phyloP scores from a whole-genome alignment of 768 basidiomycete genomes.

The Suillus spraguei region DNA sequence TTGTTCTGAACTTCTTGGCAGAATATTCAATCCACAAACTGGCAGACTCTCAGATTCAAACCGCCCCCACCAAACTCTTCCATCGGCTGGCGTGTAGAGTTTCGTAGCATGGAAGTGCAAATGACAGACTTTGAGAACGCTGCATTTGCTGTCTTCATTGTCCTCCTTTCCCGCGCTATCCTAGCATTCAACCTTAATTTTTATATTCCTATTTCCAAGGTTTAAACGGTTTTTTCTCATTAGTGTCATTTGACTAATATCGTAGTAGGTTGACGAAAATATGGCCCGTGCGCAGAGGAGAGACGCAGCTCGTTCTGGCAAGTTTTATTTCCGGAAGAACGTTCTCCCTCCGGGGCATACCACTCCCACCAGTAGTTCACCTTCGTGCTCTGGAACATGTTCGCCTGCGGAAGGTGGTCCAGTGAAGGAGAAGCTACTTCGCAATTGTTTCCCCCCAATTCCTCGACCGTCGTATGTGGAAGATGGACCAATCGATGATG shows the following conservation, averaged over 20 bases:
- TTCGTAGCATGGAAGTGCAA: conserved; percentile 98
- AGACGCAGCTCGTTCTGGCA: conserved; percentile 71
- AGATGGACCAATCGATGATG: conserved; percentile 66
- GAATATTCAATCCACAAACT: conserved; percentile 99
- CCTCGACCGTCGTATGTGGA: conserved; percentile 49
- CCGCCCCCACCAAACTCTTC: conserved; percentile 91
- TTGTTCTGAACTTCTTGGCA: conserved; percentile 31
- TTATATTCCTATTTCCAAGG: conserved; percentile 97
- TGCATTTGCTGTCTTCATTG: conserved; percentile 92
- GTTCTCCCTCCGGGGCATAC: conserved; percentile 62
- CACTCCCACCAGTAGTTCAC: conserved; percentile 40
- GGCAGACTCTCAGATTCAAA: conserved; percentile 99
- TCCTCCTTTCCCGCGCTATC: conserved; percentile 92
- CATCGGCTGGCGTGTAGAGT: conserved; percentile 98
- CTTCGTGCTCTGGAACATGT: conserved; percentile 46
- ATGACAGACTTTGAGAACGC: conserved; percentile 99
- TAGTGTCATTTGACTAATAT: conserved; percentile 5
- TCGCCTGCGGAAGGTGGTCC: conserved; percentile 37
- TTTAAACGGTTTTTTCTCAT: conserved; percentile 25
- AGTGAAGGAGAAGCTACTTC: conserved; percentile 64
- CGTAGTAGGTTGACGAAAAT: conserved; percentile 88
- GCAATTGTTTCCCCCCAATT: conserved; percentile 70
- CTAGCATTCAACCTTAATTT: conserved; percentile 90
- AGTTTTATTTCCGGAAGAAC: conserved; percentile 89
- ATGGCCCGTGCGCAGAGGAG: conserved; percentile 89